Evolutionary conservation across 2,329 filamentous ascomycete species (phyloP).

Genomic region (Endothia cerciana): DNA sequence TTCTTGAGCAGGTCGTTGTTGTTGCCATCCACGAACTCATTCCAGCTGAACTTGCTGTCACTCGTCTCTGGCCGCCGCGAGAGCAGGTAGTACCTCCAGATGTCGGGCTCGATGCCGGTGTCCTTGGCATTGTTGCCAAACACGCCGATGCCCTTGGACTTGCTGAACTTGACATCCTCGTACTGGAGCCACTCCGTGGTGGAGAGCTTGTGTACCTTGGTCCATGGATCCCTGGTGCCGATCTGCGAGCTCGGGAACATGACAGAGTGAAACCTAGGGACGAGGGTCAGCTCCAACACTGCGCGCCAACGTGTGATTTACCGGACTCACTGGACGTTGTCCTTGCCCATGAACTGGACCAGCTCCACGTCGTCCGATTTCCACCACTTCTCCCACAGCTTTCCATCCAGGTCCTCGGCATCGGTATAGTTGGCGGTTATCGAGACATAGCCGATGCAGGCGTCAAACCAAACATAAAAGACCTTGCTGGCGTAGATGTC

Average conservation of each 20-base stretch:
- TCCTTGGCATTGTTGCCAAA: slow-evolving; percentile 90
- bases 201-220: slow-evolving; percentile 83
- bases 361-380: slow-evolving; percentile 83
- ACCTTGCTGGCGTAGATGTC: slow-evolving; percentile 67
- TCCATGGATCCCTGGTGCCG: slow-evolving; percentile 85
- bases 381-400: slow-evolving; percentile 95
- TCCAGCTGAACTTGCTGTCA: slow-evolving; percentile 77
- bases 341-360: slow-evolving; percentile 96
- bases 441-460: slow-evolving; percentile 93
- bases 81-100: slow-evolving; percentile 78
- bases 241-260: slow-evolving; percentile 90
- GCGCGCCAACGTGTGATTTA: not conserved
- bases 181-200: slow-evolving; percentile 92
- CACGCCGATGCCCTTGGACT: slow-evolving; percentile 85
- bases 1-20: slow-evolving; percentile 71
- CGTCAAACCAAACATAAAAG: slow-evolving; percentile 75
- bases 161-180: slow-evolving; percentile 89
- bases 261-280: slow-evolving; percentile 76
- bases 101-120: slow-evolving; percentile 78
- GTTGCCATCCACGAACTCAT: slow-evolving; percentile 70
- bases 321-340: slow-evolving; percentile 61
- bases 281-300: not conserved
- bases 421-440: slow-evolving; percentile 89
- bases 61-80: slow-evolving; percentile 73
- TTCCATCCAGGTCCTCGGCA: slow-evolving; percentile 46